Evolutionary conservation across 495 filamentous ascomycete genomes (phyloP), one percentile per base, ranked within the genome.

Genomic region (Aspergillus affinis): DNA sequence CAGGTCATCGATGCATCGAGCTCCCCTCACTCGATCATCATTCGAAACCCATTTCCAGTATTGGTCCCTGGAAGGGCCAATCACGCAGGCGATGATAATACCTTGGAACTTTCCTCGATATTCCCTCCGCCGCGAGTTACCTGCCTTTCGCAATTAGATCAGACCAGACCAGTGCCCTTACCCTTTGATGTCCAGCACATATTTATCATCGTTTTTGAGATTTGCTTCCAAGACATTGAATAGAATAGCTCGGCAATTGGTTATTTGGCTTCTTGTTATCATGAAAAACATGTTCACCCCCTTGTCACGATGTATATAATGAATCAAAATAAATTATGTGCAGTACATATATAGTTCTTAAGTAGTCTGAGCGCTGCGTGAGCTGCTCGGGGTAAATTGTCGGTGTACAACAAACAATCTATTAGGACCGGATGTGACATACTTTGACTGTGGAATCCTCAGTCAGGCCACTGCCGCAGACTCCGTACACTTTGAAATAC

Each of bases 261-360:
- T 47, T 19, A 12, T 51, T 27, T 51, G 51, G 23, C 23, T 26
- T 26, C 23, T 26, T 50, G 19, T 51, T 44, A 27, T 32, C 18
- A 26, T 29, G 58, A 58, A 48, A 30, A 19, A 17, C 30, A 47
- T 36, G 18, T 51, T 27, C 41, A 30, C 21, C 62, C 62, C 51
- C 45, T 51, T 51, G 21, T 61, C 36, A 41, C 15, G 30, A 64
- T 64, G 62, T 64, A 64, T 55, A 64, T 64, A 61, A 57, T 57
- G 46, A 6, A 45, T 53, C 45, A 57, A 59, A 47, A 52, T 30
- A 48, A 54, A 54, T 57, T 51, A 60, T 17, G 36, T 41, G 36
- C 36, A 41, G 7, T 10, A n/a, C n/a, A n/a, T n/a, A n/a, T n/a
- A n/a, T n/a, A n/a, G n/a, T n/a, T n/a, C n/a, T n/a, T n/a, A 15